Percentiles rank a stretch among this genome's conserved stretches.
Evolutionary conservation across 129 eudicot genomes (phyloP).

Genomic region (Escallonia herrerae): DNA sequence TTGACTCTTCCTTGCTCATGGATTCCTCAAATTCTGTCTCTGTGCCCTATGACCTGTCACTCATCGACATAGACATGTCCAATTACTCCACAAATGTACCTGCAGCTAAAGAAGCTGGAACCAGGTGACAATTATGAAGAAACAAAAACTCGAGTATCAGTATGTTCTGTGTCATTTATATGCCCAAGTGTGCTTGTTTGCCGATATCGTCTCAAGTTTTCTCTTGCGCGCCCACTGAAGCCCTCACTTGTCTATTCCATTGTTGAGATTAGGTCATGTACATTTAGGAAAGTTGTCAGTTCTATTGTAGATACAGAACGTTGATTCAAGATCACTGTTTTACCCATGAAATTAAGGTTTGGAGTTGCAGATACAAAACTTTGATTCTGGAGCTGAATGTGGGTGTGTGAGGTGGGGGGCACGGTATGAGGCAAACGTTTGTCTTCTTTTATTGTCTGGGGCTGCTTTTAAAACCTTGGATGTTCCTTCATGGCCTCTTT

Average conservation of each 20-base stretch:
- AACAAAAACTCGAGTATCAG: neutral
- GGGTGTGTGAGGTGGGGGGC: no score
- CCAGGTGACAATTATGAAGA: conserved; percentile 26
- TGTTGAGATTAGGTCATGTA: conserved; percentile 30
- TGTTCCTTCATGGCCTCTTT: no score
- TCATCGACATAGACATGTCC: conserved; percentile 74
- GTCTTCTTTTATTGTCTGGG: no score
- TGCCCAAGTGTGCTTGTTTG: neutral
- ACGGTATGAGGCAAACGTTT: no score
- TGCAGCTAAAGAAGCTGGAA: conserved; percentile 29
- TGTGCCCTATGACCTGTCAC: conserved; percentile 59
- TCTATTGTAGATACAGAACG: conserved; percentile 18
- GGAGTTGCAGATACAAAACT: neutral
- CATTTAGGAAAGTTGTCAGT: conserved; percentile 24
- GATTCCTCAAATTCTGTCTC: conserved; percentile 32
- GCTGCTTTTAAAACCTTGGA: no score
- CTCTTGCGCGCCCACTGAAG: neutral
- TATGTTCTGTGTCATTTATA: neutral
- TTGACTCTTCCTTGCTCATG: conserved; percentile 61
- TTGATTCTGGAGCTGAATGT: no score
- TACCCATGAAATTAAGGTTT: neutral
- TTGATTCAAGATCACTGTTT: conserved; percentile 3
- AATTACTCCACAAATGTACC: conserved; percentile 41
- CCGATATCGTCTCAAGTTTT: conserved; percentile 3
- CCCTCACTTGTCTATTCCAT: conserved; percentile 1